Evolutionary conservation across 2,329 filamentous ascomycete genomes (phyloP).

Genomic region (Xylaria sp.): DNA sequence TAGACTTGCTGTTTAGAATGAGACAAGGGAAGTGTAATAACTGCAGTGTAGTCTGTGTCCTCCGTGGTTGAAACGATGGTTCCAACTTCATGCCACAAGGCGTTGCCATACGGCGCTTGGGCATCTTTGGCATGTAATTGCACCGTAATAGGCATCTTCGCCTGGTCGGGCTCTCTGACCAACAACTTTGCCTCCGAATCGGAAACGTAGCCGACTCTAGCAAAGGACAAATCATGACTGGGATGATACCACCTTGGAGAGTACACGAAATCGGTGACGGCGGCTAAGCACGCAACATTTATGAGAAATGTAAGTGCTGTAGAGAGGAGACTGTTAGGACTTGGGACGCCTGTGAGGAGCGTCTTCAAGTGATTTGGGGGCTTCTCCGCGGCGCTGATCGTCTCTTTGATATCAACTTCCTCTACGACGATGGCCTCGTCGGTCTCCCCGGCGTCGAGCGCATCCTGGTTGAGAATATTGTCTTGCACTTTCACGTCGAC

Average conservation of each 20-base stretch:
- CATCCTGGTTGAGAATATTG: constrained; percentile 54
- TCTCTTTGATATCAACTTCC: constrained; percentile 72
- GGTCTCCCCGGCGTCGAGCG: constrained; percentile 48
- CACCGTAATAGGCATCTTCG: constrained; percentile 79
- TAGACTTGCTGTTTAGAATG: constrained; percentile 79
- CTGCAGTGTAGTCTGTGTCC: constrained; percentile 83
- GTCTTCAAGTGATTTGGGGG: constrained; percentile 69
- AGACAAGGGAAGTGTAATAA: constrained; percentile 71
- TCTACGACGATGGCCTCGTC: constrained; percentile 55
- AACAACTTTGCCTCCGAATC: constrained; percentile 82
- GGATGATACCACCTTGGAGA: constrained; percentile 77
- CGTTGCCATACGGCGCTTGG: constrained; percentile 63
- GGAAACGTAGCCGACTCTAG: constrained; percentile 87
- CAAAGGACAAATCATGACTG: constrained; percentile 82
- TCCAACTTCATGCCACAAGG: constrained; percentile 74
- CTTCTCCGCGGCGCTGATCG: constrained; percentile 67
- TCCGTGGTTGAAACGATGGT: constrained; percentile 74
- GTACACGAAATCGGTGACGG: constrained; percentile 82
- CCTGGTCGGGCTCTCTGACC: constrained; percentile 82
- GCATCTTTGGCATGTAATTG: constrained; percentile 70
- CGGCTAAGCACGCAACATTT: constrained; percentile 75
- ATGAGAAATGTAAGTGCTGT: constrained; percentile 76
- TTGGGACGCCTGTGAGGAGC: constrained; percentile 80
- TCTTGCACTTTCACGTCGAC: constrained; percentile 67
- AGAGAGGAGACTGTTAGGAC: constrained; percentile 71